Evolutionary conservation across 192 early-diverging fungal genomes (phyloP), one percentile per base, ranked within the genome.

Genomic region (Coemansia sp.): DNA sequence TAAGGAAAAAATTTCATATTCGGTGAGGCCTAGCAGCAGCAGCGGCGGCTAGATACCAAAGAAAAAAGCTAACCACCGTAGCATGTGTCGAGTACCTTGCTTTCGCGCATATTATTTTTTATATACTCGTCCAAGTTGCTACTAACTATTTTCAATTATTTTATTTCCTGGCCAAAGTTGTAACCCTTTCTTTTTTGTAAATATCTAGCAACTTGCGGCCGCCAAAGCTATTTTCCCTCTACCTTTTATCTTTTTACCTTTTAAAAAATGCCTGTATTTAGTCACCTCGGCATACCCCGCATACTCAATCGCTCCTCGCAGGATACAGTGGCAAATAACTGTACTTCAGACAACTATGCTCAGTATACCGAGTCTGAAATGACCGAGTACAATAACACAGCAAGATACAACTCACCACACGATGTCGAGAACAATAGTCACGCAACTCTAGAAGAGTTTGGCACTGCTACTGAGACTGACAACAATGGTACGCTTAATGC

Each of bases 401-500:
- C 59, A 21, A 39, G 19, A n/a, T 17, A 39, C 35, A 35, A 35
- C 13, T 33, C 19, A 7, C 28, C 55, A 58, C 55, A 8, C 30
- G 14, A 58, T 33, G 28, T 17, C 2, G 55, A 58, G 13, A 58
- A 35, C 30, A 58, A 32, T 33, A 58, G 55, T 33, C 55, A 32
- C 28, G 30, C 14, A 33, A 58, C 55, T 13, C 4, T 58, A 13
- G 40, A 63, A 10, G 38, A 26, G 6, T 44, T 17, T 30, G 26
- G 43, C 43, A n/a, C 42, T 8, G 44, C 43, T 2, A 72, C 21
- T 16, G 26, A 28, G 17, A 55, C 55, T 2, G 64, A 61, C 35
- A 72, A 72, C 21, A 40, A 58, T 33, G 50, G 63, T 52, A 59
- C 49, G 3, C 37, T 63, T 6, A 32, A 63, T 23, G 37, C 44